phyloP scores from a whole-genome alignment of 352 stramenopile genomes.

The Phytophthora crassamura region DNA sequence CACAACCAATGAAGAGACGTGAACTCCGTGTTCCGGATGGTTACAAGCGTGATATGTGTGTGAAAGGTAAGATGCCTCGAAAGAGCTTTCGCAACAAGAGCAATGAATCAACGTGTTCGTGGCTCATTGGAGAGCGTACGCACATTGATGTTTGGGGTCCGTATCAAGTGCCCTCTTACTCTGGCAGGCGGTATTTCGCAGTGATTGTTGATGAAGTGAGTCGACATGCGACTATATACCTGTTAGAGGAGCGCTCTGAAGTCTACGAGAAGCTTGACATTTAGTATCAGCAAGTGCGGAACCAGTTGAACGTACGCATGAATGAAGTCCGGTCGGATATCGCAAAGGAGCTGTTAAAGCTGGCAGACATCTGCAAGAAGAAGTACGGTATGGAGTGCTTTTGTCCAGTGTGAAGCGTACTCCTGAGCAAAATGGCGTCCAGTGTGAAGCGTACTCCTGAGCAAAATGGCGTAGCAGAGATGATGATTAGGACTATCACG shows the following conservation, averaged over 20 bases:
- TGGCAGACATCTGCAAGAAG: conserved; percentile 2
- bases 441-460: too few relatives aligned
- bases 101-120: neutral
- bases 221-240: conserved; percentile 16
- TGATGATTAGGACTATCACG: neutral
- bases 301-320: conserved; percentile 22
- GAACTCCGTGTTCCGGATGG: conserved; percentile 9
- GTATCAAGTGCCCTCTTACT: conserved; percentile 23
- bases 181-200: conserved; percentile 18
- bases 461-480: too few relatives aligned
- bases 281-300: conserved; percentile 18
- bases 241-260: conserved; percentile 20
- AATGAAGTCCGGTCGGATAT: conserved; percentile 23
- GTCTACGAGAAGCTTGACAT: conserved; percentile 19
- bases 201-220: conserved; percentile 29
- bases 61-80: conserved; percentile 18
- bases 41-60: conserved; percentile 6
- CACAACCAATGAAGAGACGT: neutral
- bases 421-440: conserved; percentile 30
- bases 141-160: conserved; percentile 30
- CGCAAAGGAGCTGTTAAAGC: conserved; percentile 7
- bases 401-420: conserved; percentile 20
- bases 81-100: conserved; percentile 4
- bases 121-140: too few relatives aligned
- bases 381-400: conserved; percentile 25